Evolutionary conservation across 176 grass and related monocot genomes (phyloP), one percentile per base, ranked within the genome.

Genomic region (Cenchrus purpureus): DNA sequence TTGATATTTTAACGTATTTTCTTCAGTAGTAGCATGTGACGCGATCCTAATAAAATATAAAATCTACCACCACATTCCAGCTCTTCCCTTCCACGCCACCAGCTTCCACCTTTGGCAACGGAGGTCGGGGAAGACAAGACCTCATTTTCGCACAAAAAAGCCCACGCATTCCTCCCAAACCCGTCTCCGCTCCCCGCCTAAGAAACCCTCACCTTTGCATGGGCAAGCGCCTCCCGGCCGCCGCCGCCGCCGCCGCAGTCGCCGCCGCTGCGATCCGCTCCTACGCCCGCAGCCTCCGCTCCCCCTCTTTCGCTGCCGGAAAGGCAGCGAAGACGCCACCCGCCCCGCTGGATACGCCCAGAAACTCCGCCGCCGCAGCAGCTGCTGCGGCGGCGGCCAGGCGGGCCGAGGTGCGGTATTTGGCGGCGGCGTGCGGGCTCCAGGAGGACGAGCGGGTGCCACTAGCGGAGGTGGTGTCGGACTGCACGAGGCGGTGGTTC

Each of bases 401-500:
- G 42, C 86, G 77, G 8, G 42, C 55, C 19, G 81, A 72, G 74
- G 74, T 78, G 82, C 58, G 48, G 79, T 81, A 91, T 78, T 75
- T 82, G 79, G 84, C 90, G 34, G 28, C 70, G 88, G 84, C 79
- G 53, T 81, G 89, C 79, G 87, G 88, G 52, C 65, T 83, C 29
- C 32, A 75, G 55, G 80, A 80, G 53, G 90, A 87, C 48, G 86
- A 83, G 20, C 83, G 88, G 68, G 74, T 94, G 51, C 97, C 97
- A 1, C 86, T 99, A 40, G 46, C 94, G 15, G 90, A 92, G 51
- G 91, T 92, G 22, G 97, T 99, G 54, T 79, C 73, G 37, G 93
- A 99, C 71, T 96, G 97, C 87, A 91, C 91, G 34, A 85, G 68
- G 78, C 90, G 93, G 65, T 99, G 97, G 97, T 99, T 99, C 80